Evolutionary conservation across 2,329 filamentous ascomycete genomes (phyloP), one percentile per base, ranked within the genome.

Genomic region (Epichloe sp.): DNA sequence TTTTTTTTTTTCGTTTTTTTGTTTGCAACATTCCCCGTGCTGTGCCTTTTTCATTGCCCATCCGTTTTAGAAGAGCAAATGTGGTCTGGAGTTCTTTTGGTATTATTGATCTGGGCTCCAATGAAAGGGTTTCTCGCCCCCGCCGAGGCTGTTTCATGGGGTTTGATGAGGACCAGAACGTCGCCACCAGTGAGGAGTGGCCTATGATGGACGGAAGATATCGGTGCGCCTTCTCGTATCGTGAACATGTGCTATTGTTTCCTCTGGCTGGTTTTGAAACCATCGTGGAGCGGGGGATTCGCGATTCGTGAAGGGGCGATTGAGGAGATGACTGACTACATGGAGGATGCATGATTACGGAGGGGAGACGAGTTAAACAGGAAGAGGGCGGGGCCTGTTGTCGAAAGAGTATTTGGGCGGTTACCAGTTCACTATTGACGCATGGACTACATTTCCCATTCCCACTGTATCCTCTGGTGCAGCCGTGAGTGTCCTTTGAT

Each of bases 71-170:
- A 54, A 67, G 65, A 70, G 65, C 64, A 68, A 66, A 67, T 69
- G 66, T 65, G 70, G 69, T 69, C 63, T 62, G 71, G 71, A 74
- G 71, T 74, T 73, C 52, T 56, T 65, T 65, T 51, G 49, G 49
- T 51, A 51, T 42, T 51, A 41, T 47, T 51, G 49, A 47, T 43
- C 37, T 31, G 49, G 49, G 44, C 36, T 47, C 23, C 41, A 45
- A 46, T 23, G 41, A 4, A 26, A 46, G 36, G 36, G 31, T 26
- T 44, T 34, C 15, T 37, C 19, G 63, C 38, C 38, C 38, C 65
- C 58, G 58, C 60, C 57, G 55, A 57, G 52, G 57, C 49, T 43
- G 42, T 53, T 49, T 43, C 49, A 44, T 38, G 47, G 17, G 10
- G 34, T 17, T 35, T 17, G 26, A 37, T 44, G 23, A 23, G 37